Percentiles rank a stretch among this genome's conserved stretches.
Conservation (phyloP, 768 basidiomycete genomes). For the Lactarius hengduanensis region DNA sequence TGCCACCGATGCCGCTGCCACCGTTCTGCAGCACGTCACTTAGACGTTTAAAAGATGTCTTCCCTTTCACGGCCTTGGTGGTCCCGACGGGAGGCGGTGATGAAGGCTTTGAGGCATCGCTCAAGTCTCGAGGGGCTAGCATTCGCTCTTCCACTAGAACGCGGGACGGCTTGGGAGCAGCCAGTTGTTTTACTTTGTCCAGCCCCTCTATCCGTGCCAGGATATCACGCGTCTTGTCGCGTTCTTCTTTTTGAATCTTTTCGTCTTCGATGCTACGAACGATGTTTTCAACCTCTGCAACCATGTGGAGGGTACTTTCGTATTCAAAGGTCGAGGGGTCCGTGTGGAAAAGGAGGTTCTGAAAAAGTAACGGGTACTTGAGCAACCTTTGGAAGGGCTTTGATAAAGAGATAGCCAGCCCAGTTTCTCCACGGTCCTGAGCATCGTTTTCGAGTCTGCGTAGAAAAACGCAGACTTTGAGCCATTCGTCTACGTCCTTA, state of each 20-base stretch:
- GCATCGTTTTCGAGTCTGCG: slow-evolving; percentile 79
- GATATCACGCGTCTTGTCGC: slow-evolving; percentile 92
- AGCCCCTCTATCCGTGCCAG: slow-evolving; percentile 96
- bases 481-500: slow-evolving; percentile 75
- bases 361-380: slow-evolving; percentile 96
- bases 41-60: slow-evolving; percentile 84
- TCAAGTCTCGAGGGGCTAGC: slow-evolving; percentile 39
- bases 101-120: slow-evolving; percentile 29
- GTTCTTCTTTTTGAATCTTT: slow-evolving; percentile 94
- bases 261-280: slow-evolving; percentile 98
- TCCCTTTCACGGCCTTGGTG: slow-evolving; percentile 67
- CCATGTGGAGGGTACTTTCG: slow-evolving; percentile 94
- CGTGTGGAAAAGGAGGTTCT: slow-evolving; percentile 94
- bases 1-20: slow-evolving; percentile 52
- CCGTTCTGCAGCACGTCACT: slow-evolving; percentile 79
- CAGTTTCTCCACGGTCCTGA: slow-evolving; percentile 86
- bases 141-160: slow-evolving; percentile 81
- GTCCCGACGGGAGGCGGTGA: slow-evolving; percentile 40
- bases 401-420: slow-evolving; percentile 90
- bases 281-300: slow-evolving; percentile 94
- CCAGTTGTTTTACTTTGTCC: slow-evolving; percentile 90
- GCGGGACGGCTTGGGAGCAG: slow-evolving; percentile 85
- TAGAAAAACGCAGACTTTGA: slow-evolving; percentile 70
- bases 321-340: slow-evolving; percentile 98
- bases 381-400: slow-evolving; percentile 97